phyloP scores from a whole-genome alignment of 1,139 yeast genomes.

The Sugiyamaella neomexicana region DNA sequence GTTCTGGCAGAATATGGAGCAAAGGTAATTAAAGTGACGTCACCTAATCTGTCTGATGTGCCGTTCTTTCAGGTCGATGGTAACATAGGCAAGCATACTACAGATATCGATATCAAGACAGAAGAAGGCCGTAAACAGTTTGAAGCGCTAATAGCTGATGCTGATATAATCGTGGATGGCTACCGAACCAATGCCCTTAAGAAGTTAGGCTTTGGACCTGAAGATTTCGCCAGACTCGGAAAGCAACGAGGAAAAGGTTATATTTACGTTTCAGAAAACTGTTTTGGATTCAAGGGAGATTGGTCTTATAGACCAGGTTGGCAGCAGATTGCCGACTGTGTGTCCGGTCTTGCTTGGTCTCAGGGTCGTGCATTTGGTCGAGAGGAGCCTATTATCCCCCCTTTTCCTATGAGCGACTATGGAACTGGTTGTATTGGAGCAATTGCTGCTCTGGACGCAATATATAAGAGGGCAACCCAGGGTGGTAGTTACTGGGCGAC shows the following conservation, averaged over 20 bases:
- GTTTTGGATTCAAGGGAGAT: constrained; percentile 41
- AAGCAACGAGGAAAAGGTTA: constrained; percentile 39
- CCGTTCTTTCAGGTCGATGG: constrained; percentile 43
- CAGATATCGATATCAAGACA: constrained; percentile 38
- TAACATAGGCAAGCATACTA: constrained; percentile 42
- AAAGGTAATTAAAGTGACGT: constrained; percentile 40
- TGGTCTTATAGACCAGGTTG: constrained; percentile 42
- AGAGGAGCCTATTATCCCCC: constrained; percentile 42
- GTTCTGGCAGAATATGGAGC: constrained; percentile 43
- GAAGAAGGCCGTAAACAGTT: constrained; percentile 34
- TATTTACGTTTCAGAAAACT: constrained; percentile 41
- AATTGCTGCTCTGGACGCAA: constrained; percentile 38
- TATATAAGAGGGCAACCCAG: constrained; percentile 35
- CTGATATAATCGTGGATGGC: constrained; percentile 41
- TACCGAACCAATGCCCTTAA: constrained; percentile 40
- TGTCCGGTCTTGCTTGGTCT: constrained; percentile 41
- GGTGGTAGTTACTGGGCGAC: constrained; percentile 43
- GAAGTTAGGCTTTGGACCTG: constrained; percentile 40
- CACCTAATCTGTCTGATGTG: constrained; percentile 39
- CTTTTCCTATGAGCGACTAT: constrained; percentile 44
- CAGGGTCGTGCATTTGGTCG: constrained; percentile 40
- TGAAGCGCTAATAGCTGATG: constrained; percentile 37
- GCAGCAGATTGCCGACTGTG: constrained; percentile 45
- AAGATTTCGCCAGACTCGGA: constrained; percentile 34
- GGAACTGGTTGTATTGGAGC: constrained; percentile 44